Conservation (phyloP, 352 stramenopile species). For the Blastocystis sp. region DNA sequence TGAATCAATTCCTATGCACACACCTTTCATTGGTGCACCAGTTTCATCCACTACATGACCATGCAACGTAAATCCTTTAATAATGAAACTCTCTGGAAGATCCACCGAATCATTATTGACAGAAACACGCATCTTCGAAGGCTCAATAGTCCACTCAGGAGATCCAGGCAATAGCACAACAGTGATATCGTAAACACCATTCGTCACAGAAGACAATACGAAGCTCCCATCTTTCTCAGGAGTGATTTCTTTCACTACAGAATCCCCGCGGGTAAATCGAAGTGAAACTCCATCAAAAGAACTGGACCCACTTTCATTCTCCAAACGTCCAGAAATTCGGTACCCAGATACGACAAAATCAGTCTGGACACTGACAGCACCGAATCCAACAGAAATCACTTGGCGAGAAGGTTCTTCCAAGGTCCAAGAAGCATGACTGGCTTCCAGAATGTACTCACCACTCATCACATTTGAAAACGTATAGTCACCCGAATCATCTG, state of each 20-base stretch:
- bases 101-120: neutral
- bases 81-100: neutral
- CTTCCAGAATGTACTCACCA: neutral
- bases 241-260: neutral
- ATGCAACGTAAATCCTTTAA: neutral
- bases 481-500: neutral
- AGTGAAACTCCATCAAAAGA: neutral
- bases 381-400: neutral
- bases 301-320: neutral
- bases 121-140: neutral
- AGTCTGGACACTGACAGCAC: neutral
- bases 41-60: neutral
- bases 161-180: neutral
- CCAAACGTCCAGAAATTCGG: neutral
- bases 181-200: neutral
- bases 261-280: neutral
- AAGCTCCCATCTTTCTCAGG: neutral
- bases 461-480: neutral
- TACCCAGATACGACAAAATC: slow-evolving; percentile 23
- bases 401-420: neutral
- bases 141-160: neutral
- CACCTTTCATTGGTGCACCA: neutral
- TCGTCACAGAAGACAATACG: neutral
- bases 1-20: neutral
- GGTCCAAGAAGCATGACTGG: slow-evolving; percentile 21